phyloP scores from a whole-genome alignment of 306 rosid genomes.

The Dryas drummondii region DNA sequence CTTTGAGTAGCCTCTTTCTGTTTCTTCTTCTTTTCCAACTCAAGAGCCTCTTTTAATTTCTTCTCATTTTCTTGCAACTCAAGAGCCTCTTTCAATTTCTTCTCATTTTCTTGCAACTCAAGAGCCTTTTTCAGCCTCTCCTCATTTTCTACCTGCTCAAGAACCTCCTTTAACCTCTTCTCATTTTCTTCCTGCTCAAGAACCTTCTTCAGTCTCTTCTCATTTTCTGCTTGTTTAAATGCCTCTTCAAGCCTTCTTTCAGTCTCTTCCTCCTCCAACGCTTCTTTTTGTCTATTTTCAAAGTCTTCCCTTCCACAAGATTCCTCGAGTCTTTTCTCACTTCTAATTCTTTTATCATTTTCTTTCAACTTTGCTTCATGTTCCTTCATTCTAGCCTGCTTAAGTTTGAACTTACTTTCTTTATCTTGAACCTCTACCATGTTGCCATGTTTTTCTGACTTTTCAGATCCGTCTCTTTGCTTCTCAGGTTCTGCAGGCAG shows the following conservation, averaged over 20 bases:
- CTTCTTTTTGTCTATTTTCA: constrained; percentile 33
- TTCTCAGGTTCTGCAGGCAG: constrained; percentile 36
- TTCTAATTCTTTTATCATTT: constrained; percentile 31
- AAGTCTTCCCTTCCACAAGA: constrained; percentile 23
- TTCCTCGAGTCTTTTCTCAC: constrained; percentile 37
- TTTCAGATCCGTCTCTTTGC: constrained; percentile 29
- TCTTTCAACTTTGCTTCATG: constrained; percentile 24
- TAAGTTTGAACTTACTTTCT: constrained; percentile 39
- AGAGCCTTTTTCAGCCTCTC: constrained; percentile 31
- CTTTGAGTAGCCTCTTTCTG: constrained; percentile 20
- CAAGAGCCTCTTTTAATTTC: constrained; percentile 19
- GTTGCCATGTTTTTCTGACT: constrained; percentile 33
- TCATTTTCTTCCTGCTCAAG: constrained; percentile 33
- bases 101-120: constrained; percentile 28
- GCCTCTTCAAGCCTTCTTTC: constrained; percentile 36
- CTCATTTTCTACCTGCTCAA: constrained; percentile 44
- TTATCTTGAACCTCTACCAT: constrained; percentile 32
- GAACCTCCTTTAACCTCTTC: constrained; percentile 31
- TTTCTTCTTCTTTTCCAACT: constrained; percentile 14
- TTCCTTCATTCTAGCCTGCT: constrained; percentile 40
- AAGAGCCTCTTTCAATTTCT: constrained; percentile 27
- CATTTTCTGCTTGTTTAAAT: constrained; percentile 36
- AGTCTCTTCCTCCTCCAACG: constrained; percentile 32
- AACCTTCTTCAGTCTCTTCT: constrained; percentile 32
- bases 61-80: constrained; percentile 30